phyloP scores from a whole-genome alignment of 306 rosid genomes.

The Sechiopsis laciniata region DNA sequence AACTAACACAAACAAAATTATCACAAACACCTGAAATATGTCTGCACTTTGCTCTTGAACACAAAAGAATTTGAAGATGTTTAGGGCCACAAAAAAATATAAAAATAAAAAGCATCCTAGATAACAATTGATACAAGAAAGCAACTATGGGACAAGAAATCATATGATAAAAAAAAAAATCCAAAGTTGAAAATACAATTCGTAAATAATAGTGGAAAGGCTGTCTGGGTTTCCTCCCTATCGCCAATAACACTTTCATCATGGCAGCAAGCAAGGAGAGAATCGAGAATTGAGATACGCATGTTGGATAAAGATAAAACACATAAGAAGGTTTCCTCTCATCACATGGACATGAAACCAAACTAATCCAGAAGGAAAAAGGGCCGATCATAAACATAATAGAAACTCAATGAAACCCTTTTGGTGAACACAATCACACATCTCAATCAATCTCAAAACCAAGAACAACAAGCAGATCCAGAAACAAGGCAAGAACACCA shows the following conservation, averaged over 20 bases:
- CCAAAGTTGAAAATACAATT: too few species aligned
- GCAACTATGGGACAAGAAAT: too few species aligned
- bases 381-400: neutral
- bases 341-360: neutral
- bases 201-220: too few species aligned
- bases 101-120: too few species aligned
- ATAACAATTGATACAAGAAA: too few species aligned
- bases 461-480: slow-evolving; percentile 30
- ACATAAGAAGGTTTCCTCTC: neutral
- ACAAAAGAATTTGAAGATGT: too few species aligned
- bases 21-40: too few species aligned
- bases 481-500: slow-evolving; percentile 27
- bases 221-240: neutral
- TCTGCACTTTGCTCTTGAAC: too few species aligned
- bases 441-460: slow-evolving; percentile 34
- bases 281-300: neutral
- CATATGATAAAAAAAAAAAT: too few species aligned
- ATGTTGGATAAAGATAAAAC: too few species aligned
- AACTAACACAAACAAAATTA: too few species aligned
- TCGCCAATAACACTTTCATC: neutral
- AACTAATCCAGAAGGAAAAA: slow-evolving; percentile 5
- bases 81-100: too few species aligned
- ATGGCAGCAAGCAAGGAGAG: slow-evolving; percentile 11
- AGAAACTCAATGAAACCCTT: neutral
- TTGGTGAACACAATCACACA: neutral